These are phyloP conservation scores for Neophaeococcomyces aloes DNA, from an alignment of 2,329 filamentous ascomycete genomes.

Conservation along the genomic window DNA sequence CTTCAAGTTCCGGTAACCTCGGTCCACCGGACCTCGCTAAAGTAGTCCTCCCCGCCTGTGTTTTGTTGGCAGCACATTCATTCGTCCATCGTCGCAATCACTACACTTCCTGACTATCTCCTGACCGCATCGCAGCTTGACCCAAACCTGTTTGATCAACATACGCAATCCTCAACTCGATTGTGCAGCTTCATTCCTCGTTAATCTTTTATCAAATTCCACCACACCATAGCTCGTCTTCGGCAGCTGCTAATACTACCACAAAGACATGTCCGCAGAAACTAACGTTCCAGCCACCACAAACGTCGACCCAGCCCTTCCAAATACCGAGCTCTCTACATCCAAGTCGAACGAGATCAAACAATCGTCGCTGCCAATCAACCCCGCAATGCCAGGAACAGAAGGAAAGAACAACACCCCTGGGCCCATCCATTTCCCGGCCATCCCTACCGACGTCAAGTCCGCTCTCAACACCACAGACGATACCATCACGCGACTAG, in stretches of 20 bases:
- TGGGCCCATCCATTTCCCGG: slow-evolving; percentile 83
- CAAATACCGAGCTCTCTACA: background rate
- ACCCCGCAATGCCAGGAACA: slow-evolving; percentile 4
- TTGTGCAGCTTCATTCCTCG: background rate
- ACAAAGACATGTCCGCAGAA: slow-evolving; percentile 4
- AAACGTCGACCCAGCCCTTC: slow-evolving; percentile 2
- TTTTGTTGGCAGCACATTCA: slow-evolving; percentile 3
- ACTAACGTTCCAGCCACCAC: background rate
- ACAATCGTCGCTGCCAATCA: background rate
- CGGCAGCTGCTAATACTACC: background rate
- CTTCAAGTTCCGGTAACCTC: background rate
- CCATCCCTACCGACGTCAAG: slow-evolving; percentile 1
- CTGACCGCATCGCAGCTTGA: background rate
- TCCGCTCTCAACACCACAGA: background rate
- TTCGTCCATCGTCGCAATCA: background rate
- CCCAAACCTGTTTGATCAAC: background rate
- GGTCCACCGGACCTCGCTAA: slow-evolving; percentile 2
- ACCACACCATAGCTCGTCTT: background rate
- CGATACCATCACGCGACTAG: background rate
- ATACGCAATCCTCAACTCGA: background rate
- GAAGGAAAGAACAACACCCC: slow-evolving; percentile 71
- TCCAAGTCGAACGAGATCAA: background rate
- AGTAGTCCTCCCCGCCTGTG: background rate
- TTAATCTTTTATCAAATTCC: background rate
- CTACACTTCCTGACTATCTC: background rate